Conservation (phyloP, 2,329 filamentous ascomycete genomes). For the Lasiodiplodia gonubiensis region DNA sequence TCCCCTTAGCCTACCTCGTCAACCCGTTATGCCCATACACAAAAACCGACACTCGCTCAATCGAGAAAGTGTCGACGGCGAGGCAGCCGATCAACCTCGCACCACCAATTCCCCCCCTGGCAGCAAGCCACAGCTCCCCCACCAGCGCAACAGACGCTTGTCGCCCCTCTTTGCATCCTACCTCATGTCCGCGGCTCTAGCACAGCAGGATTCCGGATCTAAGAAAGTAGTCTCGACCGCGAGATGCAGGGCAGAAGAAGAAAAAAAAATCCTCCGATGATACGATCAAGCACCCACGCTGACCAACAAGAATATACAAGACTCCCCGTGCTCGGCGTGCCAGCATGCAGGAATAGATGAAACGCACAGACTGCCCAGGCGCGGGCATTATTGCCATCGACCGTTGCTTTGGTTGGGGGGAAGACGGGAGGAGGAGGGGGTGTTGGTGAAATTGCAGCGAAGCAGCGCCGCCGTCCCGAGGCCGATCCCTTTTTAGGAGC, state of each 20-base stretch:
- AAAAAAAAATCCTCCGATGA: neutral
- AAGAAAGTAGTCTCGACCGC: neutral
- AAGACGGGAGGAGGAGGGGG: neutral
- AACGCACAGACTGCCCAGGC: neutral
- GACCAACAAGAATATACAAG: neutral
- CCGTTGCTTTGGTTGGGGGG: neutral
- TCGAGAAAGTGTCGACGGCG: neutral
- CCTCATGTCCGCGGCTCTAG: neutral
- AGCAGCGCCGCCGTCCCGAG: constrained; percentile 18
- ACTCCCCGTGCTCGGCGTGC: neutral
- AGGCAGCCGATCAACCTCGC: neutral
- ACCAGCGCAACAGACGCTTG: neutral
- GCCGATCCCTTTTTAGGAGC: constrained; percentile 3
- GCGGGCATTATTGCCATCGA: neutral
- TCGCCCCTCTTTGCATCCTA: neutral
- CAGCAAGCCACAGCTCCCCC: constrained; percentile 2
- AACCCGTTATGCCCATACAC: neutral
- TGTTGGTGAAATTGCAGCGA: constrained; percentile 14
- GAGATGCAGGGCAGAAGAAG: neutral
- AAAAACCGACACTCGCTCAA: neutral
- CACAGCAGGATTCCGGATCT: neutral
- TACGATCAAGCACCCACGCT: neutral
- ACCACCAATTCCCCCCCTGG: neutral
- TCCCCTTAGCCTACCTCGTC: neutral
- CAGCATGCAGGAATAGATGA: neutral